Evolutionary conservation across 768 basidiomycete genomes (phyloP).

Genomic region (Agrocybe praecox): DNA sequence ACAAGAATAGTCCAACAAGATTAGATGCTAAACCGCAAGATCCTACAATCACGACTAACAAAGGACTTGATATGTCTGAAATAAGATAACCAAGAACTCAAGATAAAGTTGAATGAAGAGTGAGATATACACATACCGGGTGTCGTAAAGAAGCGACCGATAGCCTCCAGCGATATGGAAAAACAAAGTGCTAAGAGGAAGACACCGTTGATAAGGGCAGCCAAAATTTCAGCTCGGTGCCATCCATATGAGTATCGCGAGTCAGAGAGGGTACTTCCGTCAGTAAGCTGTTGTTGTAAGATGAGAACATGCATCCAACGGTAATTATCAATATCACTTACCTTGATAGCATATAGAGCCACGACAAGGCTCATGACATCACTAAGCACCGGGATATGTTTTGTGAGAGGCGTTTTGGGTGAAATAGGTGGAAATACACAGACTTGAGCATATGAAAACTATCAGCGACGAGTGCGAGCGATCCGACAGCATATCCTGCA

Average conservation of each 20-base stretch:
- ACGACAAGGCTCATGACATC: slow-evolving; percentile 96
- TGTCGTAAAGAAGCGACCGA: slow-evolving; percentile 85
- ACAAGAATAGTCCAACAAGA: slow-evolving; percentile 89
- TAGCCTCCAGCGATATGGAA: slow-evolving; percentile 90
- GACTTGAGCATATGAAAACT: slow-evolving; percentile 99
- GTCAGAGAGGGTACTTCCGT: slow-evolving; percentile 53
- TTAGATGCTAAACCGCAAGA: slow-evolving; percentile 89
- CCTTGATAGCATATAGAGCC: slow-evolving; percentile 80
- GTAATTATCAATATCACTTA: slow-evolving; percentile 5
- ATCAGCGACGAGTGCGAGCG: slow-evolving; percentile 93
- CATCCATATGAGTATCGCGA: slow-evolving; percentile 96
- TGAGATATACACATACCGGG: slow-evolving; percentile 54
- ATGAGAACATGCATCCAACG: slow-evolving; percentile 1
- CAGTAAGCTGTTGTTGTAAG: slow-evolving; percentile 55
- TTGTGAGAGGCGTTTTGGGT: slow-evolving; percentile 1
- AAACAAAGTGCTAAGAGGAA: slow-evolving; percentile 97
- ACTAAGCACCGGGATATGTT: slow-evolving; percentile 43
- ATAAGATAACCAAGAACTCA: neutral
- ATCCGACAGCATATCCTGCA: slow-evolving; percentile 92
- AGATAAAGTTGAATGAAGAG: slow-evolving; percentile 7
- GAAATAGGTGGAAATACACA: slow-evolving; percentile 24
- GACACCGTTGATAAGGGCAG: slow-evolving; percentile 94
- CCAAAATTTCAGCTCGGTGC: slow-evolving; percentile 97
- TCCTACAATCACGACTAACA: slow-evolving; percentile 88
- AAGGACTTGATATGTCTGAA: slow-evolving; percentile 87